A percentile compares a stretch with the other conserved stretches of the same genome.
These are phyloP conservation scores for Papiliotrema flavescens DNA, from an alignment of 1,284 basidiomycete genomes.

Conservation along the genomic window DNA sequence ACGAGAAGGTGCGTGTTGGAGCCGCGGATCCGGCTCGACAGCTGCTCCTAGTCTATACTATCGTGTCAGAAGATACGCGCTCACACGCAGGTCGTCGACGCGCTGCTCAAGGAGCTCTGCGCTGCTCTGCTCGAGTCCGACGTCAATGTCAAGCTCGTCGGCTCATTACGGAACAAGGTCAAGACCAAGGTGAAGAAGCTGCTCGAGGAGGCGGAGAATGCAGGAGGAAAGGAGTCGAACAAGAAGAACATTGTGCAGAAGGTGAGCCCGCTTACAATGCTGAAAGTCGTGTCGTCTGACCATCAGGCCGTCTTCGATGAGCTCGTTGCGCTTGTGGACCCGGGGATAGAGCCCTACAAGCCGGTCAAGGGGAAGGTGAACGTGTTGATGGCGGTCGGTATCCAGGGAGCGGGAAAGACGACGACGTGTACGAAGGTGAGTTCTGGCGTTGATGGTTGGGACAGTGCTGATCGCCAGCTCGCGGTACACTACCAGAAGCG, in stretches of 20 bases:
- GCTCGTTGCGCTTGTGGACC: conserved; percentile 90
- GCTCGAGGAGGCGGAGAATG: conserved; percentile 60
- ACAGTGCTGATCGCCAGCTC: conserved; percentile 51
- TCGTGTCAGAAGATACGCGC: conserved; percentile 3
- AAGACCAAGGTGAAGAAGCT: conserved; percentile 62
- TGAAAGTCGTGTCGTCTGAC: conserved; percentile 1
- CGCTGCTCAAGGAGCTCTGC: conserved; percentile 90
- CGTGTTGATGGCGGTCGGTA: conserved; percentile 96
- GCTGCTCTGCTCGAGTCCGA: conserved; percentile 92
- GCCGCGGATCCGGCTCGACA: background rate
- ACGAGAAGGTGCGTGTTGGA: conserved; percentile 66
- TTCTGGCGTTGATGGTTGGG: background rate
- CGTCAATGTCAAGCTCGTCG: conserved; percentile 96
- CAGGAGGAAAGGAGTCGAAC: conserved; percentile 76
- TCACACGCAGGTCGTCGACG: conserved; percentile 73
- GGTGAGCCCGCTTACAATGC: conserved; percentile 51
- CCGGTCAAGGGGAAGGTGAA: conserved; percentile 93
- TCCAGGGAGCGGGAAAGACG: conserved; percentile 98
- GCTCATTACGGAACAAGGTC: conserved; percentile 80
- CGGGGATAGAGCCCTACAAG: conserved; percentile 89
- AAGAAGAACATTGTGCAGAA: conserved; percentile 86
- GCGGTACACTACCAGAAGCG: conserved; percentile 97
- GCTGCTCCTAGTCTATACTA: no score
- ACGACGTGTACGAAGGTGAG: conserved; percentile 85
- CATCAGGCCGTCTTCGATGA: conserved; percentile 91